A percentile compares a stretch with the other conserved stretches of the same genome.
phyloP scores from a whole-genome alignment of 495 filamentous ascomycete species.

The Cairneyella variabilis region DNA sequence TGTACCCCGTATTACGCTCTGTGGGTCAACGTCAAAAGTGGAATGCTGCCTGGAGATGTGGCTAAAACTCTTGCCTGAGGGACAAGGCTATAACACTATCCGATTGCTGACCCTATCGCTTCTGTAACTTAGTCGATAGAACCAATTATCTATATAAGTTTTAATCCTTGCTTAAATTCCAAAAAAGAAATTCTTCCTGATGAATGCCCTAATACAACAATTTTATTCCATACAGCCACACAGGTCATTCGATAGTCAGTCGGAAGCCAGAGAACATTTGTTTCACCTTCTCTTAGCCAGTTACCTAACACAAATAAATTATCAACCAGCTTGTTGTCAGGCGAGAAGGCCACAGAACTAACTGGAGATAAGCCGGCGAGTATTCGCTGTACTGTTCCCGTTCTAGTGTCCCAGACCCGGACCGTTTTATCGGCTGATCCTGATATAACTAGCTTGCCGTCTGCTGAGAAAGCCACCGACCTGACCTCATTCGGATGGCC shows the following conservation, averaged over 20 bases:
- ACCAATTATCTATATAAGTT: too few species aligned
- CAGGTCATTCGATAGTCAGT: constrained; percentile 2
- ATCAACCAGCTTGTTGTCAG: background rate
- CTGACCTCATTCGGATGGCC: background rate
- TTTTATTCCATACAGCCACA: constrained; percentile 5
- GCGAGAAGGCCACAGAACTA: background rate
- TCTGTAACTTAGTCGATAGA: too few species aligned
- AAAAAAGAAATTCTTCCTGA: too few species aligned
- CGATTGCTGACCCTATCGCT: too few species aligned
- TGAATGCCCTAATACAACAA: constrained; percentile 1
- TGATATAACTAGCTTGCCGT: background rate
- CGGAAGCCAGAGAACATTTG: constrained; percentile 6
- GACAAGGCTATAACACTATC: too few species aligned
- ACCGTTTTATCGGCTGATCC: background rate
- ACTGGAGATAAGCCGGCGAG: background rate
- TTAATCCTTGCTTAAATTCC: too few species aligned
- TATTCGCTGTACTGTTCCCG: background rate
- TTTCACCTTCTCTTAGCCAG: background rate
- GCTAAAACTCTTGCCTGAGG: too few species aligned
- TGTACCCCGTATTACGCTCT: too few species aligned
- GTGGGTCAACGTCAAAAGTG: too few species aligned
- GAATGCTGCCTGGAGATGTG: too few species aligned
- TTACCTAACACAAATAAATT: background rate
- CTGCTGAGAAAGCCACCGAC: background rate
- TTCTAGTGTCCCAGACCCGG: background rate